Conservation (phyloP, 2,329 filamentous ascomycete genomes). For the Fusarium sp. region DNA sequence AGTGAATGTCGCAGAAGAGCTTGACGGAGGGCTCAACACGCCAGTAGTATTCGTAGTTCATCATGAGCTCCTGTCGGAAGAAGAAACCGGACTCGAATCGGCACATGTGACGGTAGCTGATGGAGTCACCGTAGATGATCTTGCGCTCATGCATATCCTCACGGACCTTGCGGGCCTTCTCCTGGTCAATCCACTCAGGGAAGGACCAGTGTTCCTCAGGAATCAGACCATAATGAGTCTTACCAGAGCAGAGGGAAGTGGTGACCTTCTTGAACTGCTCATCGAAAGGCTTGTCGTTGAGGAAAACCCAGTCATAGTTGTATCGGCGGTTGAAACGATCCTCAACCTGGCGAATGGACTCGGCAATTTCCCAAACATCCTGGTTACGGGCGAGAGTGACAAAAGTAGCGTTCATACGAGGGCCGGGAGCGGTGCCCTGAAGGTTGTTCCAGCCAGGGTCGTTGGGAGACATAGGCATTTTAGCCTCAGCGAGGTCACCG, state of each 20-base stretch:
- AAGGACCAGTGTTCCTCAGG: slow-evolving; percentile 96
- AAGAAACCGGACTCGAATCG: slow-evolving; percentile 99
- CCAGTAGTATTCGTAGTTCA: slow-evolving; percentile 99
- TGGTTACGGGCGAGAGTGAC: slow-evolving; percentile 93
- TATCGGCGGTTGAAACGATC: slow-evolving; percentile 98
- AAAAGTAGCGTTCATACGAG: slow-evolving; percentile 96
- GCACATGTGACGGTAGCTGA: slow-evolving; percentile 99
- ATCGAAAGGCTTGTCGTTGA: slow-evolving; percentile 96
- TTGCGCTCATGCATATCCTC: slow-evolving; percentile 94
- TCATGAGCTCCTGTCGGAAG: slow-evolving; percentile 93
- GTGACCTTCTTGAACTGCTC: slow-evolving; percentile 94
- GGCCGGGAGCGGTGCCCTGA: slow-evolving; percentile 66
- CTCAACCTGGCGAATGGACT: slow-evolving; percentile 95
- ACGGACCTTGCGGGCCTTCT: slow-evolving; percentile 88
- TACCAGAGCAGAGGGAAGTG: slow-evolving; percentile 88
- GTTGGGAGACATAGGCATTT: slow-evolving; percentile 62
- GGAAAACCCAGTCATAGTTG: slow-evolving; percentile 99
- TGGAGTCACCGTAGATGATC: slow-evolving; percentile 97
- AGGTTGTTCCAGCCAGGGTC: slow-evolving; percentile 66
- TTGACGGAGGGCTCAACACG: slow-evolving; percentile 97
- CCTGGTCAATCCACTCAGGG: slow-evolving; percentile 93
- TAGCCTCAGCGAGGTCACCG: slow-evolving; percentile 16
- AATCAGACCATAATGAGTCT: slow-evolving; percentile 90
- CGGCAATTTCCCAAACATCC: slow-evolving; percentile 96
- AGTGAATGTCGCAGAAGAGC: slow-evolving; percentile 94